phyloP scores from a whole-genome alignment of 108 stramenopile genomes.

The Skeletonema potamos region DNA sequence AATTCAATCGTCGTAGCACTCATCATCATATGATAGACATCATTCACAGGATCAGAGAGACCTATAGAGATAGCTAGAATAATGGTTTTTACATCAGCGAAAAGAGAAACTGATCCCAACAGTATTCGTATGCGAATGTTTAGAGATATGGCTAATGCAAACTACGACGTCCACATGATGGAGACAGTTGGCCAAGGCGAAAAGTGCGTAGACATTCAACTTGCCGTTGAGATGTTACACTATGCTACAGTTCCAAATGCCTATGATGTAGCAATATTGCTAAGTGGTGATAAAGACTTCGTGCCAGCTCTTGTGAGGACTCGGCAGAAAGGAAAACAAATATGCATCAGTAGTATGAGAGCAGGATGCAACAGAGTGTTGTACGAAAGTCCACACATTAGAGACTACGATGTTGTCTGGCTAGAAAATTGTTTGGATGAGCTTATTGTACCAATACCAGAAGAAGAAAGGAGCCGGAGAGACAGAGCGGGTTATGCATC shows the following conservation, averaged over 20 bases:
- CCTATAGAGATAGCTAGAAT: slow-evolving; percentile 80
- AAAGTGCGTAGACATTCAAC: slow-evolving; percentile 90
- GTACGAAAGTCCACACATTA: slow-evolving; percentile 66
- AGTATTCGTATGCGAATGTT: slow-evolving; percentile 79
- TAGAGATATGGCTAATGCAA: slow-evolving; percentile 68
- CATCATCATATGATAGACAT: slow-evolving; percentile 8
- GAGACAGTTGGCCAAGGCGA: slow-evolving; percentile 74
- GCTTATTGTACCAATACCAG: slow-evolving; percentile 50
- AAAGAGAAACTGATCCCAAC: slow-evolving; percentile 58
- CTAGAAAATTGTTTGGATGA: slow-evolving; percentile 72
- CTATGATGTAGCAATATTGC: slow-evolving; percentile 83
- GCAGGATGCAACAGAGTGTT: slow-evolving; percentile 64
- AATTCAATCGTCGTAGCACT: not conserved
- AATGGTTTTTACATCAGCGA: slow-evolving; percentile 77
- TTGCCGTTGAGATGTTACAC: slow-evolving; percentile 89
- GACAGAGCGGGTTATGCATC: slow-evolving; percentile 47
- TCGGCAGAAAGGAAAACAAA: slow-evolving; percentile 79
- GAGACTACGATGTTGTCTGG: slow-evolving; percentile 78
- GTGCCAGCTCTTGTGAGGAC: slow-evolving; percentile 84
- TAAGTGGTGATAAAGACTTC: slow-evolving; percentile 88
- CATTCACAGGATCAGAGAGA: slow-evolving; percentile 42
- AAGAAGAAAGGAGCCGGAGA: slow-evolving; percentile 24
- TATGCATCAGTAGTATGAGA: slow-evolving; percentile 69
- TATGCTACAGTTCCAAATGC: slow-evolving; percentile 85
- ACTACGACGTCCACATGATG: slow-evolving; percentile 85